Conservation (phyloP, 148 eudicot species). For the Suaeda aralocaspica region DNA sequence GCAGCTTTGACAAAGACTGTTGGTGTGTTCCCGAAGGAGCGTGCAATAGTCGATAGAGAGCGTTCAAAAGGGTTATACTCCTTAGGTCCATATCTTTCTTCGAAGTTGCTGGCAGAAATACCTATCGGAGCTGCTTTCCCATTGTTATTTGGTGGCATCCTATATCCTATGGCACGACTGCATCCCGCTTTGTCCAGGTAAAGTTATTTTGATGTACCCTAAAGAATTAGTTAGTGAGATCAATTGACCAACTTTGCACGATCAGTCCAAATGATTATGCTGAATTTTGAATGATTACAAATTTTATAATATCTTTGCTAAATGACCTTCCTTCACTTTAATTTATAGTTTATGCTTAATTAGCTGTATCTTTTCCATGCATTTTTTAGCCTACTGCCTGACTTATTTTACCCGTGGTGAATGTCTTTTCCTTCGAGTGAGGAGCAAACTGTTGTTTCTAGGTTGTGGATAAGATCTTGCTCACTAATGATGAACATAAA, state of each 20-base stretch:
- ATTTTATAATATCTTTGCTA: too few species aligned
- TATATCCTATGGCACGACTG: conserved; percentile 97
- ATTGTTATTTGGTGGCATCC: conserved; percentile 74
- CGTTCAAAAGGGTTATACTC: conserved; percentile 85
- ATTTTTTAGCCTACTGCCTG: neutral
- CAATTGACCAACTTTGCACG: neutral
- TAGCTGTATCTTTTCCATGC: neutral
- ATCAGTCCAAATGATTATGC: neutral
- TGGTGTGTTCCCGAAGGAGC: conserved; percentile 95
- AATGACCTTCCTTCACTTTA: neutral
- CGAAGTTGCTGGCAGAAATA: conserved; percentile 90
- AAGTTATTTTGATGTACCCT: conserved; percentile 13
- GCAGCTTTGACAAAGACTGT: conserved; percentile 98
- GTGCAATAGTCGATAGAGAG: conserved; percentile 93
- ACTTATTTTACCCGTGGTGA: neutral
- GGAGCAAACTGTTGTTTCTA: neutral
- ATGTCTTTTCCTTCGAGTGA: neutral
- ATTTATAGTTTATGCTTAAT: too few species aligned
- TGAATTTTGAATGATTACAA: neutral
- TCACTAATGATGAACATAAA: too few species aligned
- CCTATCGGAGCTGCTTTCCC: conserved; percentile 96
- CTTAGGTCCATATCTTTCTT: conserved; percentile 82
- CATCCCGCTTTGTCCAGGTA: conserved; percentile 85
- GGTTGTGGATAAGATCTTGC: neutral
- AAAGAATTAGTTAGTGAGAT: neutral